Base-by-base conservation (phyloP, 306 rosid species). In the Delonix regia region DNA sequence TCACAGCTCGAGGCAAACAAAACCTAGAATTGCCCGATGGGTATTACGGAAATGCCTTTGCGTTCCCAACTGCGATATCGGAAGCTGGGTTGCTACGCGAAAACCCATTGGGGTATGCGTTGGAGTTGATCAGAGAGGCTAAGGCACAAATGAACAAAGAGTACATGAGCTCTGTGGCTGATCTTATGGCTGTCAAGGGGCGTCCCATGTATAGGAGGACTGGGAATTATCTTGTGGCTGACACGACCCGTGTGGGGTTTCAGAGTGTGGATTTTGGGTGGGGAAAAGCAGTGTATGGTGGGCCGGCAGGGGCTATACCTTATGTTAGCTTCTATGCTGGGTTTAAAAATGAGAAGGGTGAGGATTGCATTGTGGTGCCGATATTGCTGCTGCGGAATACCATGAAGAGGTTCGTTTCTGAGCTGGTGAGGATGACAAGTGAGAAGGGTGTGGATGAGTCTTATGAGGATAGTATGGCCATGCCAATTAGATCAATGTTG, bases 291-390 rank as follows among this genome's bases (percentile, higher is more conserved):
- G 16, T 56, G 0, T 81, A 74, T 45, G 84, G 76, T 15, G 80
- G 84, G 2, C 76, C 65, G 1, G 76, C 52, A 0, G 76, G 76
- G 27, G 76, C 84, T 13, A 34, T 34, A 24, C 80, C 80, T 0
- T 42, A 15, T 74, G 63, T 80, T 15, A 74, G 75, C 53, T 74
- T 28, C 52, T 47, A 15, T 56, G 76, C 45, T 19, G 6, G 38
- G 25, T 66, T 74, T 6, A 74, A 7, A 42, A 74, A 56, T 4
- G 10, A 12, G 49, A 47, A 68, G 7, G 84, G 80, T 7, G 72
- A 74, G 21, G 75, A 75, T 11, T 72, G 64, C 4, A 25, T 69
- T 67, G 64, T 74, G 72, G 72, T 68, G 36, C 84, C 84, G 10
- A 74, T 48, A 3, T 16, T 75, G 77, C 72, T 67, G 80, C 76